Conservation (phyloP, 2,329 filamentous ascomycete genomes). For the Botrytis squamosa region DNA sequence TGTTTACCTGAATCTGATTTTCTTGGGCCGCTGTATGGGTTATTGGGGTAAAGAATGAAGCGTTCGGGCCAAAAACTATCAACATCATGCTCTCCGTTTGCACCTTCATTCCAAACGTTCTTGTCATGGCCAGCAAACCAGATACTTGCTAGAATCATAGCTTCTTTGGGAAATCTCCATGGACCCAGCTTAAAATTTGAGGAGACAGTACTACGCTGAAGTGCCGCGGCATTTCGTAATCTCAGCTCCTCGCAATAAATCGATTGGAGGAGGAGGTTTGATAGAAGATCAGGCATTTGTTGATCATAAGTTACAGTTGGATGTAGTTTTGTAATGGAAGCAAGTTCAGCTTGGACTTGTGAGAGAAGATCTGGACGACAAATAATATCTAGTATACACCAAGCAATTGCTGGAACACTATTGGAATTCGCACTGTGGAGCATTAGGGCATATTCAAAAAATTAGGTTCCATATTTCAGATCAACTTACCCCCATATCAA, state of each 20-base stretch:
- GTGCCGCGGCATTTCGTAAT: slow-evolving; percentile 28
- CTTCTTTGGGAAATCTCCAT: slow-evolving; percentile 36
- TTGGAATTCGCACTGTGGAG: slow-evolving; percentile 33
- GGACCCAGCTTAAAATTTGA: slow-evolving; percentile 34
- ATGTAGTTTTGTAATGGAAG: slow-evolving; percentile 20
- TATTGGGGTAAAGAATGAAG: slow-evolving; percentile 39
- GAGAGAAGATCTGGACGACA: slow-evolving; percentile 28
- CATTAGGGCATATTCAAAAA: slow-evolving; percentile 5
- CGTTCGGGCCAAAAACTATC: slow-evolving; percentile 41
- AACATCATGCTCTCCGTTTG: slow-evolving; percentile 33
- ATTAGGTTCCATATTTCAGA: background rate
- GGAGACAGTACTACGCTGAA: slow-evolving; percentile 26
- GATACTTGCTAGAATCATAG: slow-evolving; percentile 33
- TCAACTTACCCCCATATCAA: slow-evolving; percentile 32
- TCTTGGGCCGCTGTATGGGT: slow-evolving; percentile 35
- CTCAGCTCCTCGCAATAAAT: slow-evolving; percentile 42
- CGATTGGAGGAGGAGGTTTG: slow-evolving; percentile 39
- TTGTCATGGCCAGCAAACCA: slow-evolving; percentile 30
- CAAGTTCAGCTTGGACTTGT: slow-evolving; percentile 29
- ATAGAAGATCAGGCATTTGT: slow-evolving; percentile 27
- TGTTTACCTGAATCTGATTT: slow-evolving; percentile 9
- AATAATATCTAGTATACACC: slow-evolving; percentile 35
- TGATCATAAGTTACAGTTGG: background rate
- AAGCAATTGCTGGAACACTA: slow-evolving; percentile 32
- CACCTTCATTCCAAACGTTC: slow-evolving; percentile 38